Evolutionary conservation across 306 rosid genomes (phyloP), one percentile per base, ranked within the genome.

Genomic region (Glycyrrhiza uralensis): DNA sequence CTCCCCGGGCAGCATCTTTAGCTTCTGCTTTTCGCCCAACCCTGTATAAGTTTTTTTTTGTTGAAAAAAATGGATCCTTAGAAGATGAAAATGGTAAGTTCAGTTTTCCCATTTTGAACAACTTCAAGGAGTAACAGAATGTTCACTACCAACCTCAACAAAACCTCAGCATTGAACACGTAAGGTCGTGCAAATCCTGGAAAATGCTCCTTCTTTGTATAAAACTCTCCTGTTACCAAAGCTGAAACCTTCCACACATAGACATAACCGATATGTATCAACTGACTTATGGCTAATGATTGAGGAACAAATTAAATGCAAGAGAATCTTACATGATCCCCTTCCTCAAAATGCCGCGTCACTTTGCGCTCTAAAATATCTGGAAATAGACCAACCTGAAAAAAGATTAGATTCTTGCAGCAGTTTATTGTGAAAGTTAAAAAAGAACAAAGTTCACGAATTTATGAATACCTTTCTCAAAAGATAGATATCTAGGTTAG

Each of bases 371-470:
- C 98, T 71, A 94, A 17, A 66, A 94, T 77, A 89, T 94, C 98
- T 50, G 98, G 98, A 86, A 94, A 94, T 70, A 94, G 42, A 77
- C 98, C 98, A 82, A 94, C 98, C 97, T 94, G 81, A 79, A 74
- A 82, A 58, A 6, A 80, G 22, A 65, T 72, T 69, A 80, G 70
- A 76, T 63, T 71, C 45, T 30, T 69, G 75, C 61, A 55, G 36
- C 56, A 55, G 46, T 64, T 65, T 54, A 17, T 42, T 67, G 8
- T 4, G 26, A 70, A 39, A 26, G 15, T 71, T 0, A 41, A 65
- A 41, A 64, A 41, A 65, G 33, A 64, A 64, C 44, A 78, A 52
- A 64, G 20, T 45, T 64, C 24, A 56, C 30, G 77, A 26, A 55
- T 45, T 71, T 35, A 28, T 66, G 42, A 5, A 7, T 85, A 91